Base-by-base conservation (phyloP, 345 rosid species). In the Melaleuca quinquenervia region DNA sequence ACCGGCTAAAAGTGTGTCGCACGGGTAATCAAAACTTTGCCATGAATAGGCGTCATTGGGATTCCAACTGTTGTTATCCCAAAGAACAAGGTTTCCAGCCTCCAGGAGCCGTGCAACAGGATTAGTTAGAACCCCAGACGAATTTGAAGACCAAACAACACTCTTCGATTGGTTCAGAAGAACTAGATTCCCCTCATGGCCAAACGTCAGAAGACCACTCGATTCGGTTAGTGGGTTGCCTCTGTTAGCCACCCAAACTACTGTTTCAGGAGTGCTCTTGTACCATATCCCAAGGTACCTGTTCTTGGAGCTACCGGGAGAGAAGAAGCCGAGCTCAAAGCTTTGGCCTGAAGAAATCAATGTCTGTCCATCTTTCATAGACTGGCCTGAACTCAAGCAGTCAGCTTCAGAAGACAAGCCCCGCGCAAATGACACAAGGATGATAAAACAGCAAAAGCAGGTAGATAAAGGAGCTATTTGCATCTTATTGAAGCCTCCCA, bases 1-100 rank as follows among this genome's bases (percentile, higher is more conserved):
- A 54, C 82, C 92, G 0, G 93, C 87, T 24, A 91, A 86, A 36
- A 89, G 36, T 50, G 90, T 89, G 82, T 94, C 88, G 1, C 89
- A 85, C 14, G 94, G 95, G 51, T 89, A 58, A 60, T 92, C 94
- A 85, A 94, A 93, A 80, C 94, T 92, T 86, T 92, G 92, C 96
- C 93, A 91, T 44, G 88, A 5, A n/a, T 44, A 78, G 58, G 22
- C 29, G 49, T 84, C 84, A n/a, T 32, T 20, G 22, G 82, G 45
- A 49, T 51, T 60, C 8, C 14, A 50, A 76, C 52, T 32, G 50
- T 13, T 22, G 48, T 26, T 58, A 7, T 90, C 91, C 74, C 87
- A 88, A 6, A 91, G 80, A 49, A 93, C 91, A 8, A 94, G 86
- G 75, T 94, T 93, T 53, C 95, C 93, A 8, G 92, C 52, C 12